Evolutionary conservation across 306 rosid genomes (phyloP).

Genomic region (Dalbergia cochinchinensis): DNA sequence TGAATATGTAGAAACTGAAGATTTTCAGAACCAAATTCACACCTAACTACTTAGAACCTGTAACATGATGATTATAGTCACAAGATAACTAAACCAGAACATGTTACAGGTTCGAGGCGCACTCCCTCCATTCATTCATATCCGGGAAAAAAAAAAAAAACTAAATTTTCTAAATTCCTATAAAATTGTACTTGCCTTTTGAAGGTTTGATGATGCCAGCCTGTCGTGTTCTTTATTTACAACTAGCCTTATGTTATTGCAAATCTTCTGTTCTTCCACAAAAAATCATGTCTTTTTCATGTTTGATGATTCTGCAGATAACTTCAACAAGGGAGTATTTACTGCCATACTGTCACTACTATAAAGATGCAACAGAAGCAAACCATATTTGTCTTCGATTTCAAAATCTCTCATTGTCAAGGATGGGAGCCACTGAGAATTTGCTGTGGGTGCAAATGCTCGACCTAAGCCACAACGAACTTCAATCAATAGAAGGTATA

Average conservation of each 20-base stretch:
- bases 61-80: too few relatives aligned
- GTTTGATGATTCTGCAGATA: conserved; percentile 60
- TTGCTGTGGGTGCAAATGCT: conserved; percentile 87
- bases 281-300: conserved; percentile 25
- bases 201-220: conserved; percentile 5
- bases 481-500: conserved; percentile 80
- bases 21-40: conserved; percentile 22
- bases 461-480: conserved; percentile 87
- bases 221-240: conserved; percentile 20
- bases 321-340: conserved; percentile 70
- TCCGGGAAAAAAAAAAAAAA: too few relatives aligned
- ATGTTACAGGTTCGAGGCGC: too few relatives aligned
- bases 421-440: conserved; percentile 70
- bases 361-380: conserved; percentile 50
- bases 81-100: too few relatives aligned
- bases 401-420: conserved; percentile 73
- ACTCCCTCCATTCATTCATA: too few relatives aligned
- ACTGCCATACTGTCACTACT: conserved; percentile 60
- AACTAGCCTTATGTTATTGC: background rate
- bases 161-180: background rate
- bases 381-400: conserved; percentile 62
- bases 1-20: background rate
- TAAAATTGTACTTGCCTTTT: background rate
- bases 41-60: conserved; percentile 19
- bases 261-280: conserved; percentile 35